Evolutionary conservation across 2,329 filamentous ascomycete genomes (phyloP).

Genomic region (Piedraia hortae): DNA sequence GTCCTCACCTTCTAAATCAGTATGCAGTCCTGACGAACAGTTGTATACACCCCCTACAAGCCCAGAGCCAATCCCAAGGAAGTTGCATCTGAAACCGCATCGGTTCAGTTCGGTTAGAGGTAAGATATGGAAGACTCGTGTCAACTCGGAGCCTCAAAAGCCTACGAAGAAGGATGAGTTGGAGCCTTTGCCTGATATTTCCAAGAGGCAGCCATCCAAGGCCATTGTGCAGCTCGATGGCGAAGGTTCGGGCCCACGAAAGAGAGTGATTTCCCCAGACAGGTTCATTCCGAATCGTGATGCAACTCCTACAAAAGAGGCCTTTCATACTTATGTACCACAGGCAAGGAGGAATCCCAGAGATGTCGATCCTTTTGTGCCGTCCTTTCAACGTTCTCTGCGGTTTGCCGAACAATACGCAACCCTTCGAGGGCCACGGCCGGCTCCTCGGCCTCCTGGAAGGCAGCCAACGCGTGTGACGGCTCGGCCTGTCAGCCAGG

Average conservation of each 20-base stretch:
- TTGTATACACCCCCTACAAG: no score
- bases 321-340: constrained; percentile 1
- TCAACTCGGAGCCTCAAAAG: neutral
- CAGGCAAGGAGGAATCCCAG: neutral
- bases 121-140: no score
- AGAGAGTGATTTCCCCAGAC: constrained; percentile 28
- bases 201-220: no score
- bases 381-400: constrained; percentile 3
- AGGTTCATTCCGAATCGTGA: constrained; percentile 25
- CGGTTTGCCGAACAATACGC: constrained; percentile 6
- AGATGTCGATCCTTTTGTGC: constrained; percentile 8
- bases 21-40: no score
- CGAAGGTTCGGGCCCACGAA: no score
- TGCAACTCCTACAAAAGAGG: constrained; percentile 8
- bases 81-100: neutral
- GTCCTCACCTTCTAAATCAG: no score
- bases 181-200: no score
- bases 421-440: constrained; percentile 4
- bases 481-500: constrained; percentile 25
- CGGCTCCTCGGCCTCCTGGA: constrained; percentile 1
- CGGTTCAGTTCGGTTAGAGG: constrained; percentile 1
- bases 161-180: constrained; percentile 3
- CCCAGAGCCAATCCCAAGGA: constrained; percentile 2
- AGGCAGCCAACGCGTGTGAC: constrained; percentile 1
- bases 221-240: no score